These are phyloP conservation scores for Posidonia oceanica DNA, from an alignment of 116 monocot genomes.

Conservation along the genomic window DNA sequence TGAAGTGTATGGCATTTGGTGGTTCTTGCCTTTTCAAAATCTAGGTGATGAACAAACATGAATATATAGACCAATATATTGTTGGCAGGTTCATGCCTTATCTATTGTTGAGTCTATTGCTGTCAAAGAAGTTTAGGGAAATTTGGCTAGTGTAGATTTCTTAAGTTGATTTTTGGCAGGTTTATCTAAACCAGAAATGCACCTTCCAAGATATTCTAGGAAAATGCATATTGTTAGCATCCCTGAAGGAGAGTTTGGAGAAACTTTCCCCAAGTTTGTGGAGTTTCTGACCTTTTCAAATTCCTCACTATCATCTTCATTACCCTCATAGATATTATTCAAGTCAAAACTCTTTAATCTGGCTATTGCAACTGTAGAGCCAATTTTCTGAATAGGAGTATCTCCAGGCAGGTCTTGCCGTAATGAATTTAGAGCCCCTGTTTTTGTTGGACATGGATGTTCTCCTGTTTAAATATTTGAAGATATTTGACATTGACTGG, in stretches of 20 bases:
- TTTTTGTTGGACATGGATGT: conserved; percentile 2
- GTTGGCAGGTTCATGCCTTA: too few species aligned
- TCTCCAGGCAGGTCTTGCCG: conserved; percentile 16
- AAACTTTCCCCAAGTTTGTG: conserved; percentile 13
- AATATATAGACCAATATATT: too few species aligned
- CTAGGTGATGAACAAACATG: too few species aligned
- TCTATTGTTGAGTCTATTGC: too few species aligned
- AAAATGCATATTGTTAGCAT: too few species aligned
- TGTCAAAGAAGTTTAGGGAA: too few species aligned
- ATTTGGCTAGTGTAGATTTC: too few species aligned
- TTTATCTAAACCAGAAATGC: too few species aligned
- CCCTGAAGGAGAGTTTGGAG: conserved; percentile 35
- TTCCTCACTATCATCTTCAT: conserved; percentile 19
- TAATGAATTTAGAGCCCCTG: conserved; percentile 8
- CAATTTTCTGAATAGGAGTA: conserved; percentile 1
- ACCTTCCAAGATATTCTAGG: too few species aligned
- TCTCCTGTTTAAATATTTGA: background rate
- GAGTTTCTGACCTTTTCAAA: conserved; percentile 17
- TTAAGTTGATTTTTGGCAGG: too few species aligned
- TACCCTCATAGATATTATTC: conserved; percentile 44
- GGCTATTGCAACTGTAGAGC: background rate
- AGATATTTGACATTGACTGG: conserved; percentile 11
- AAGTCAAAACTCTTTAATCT: conserved; percentile 66
- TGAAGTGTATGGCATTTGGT: too few species aligned
- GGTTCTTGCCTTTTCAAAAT: too few species aligned